Base-by-base conservation (phyloP, 225 moss, liverwort and hornwort genomes). In the Anthoceros angustus region DNA sequence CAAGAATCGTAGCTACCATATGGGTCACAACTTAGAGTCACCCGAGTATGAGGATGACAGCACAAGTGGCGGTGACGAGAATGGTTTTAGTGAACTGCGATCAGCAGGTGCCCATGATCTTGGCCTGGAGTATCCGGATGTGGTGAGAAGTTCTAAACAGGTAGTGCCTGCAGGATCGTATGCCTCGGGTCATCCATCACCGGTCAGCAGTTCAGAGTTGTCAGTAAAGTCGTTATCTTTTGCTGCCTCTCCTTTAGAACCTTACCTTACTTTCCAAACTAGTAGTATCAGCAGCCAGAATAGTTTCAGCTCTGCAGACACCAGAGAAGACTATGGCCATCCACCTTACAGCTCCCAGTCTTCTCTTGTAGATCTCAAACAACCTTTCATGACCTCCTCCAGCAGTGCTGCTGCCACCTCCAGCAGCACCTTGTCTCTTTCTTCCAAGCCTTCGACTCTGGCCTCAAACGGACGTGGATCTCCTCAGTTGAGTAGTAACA, bases 211-310 rank as follows among this genome's bases (percentile, higher is more conserved):
- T 20, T 55, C 55, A 5, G 55, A 55, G 6, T 1, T 55, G 6
- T 55, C 55, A 18, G n/a, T 15, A 7, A 7, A 55, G 18, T 55
- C 55, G 7, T 5, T 20, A 18, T 55, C 55, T 20, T 23, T 3
- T 18, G 14, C 5, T 20, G 23, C 55, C 0, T 55, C 55, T 15
- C 55, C 55, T 7, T 5, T 55, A 55, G 55, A 55, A 20, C 55
- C 55, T 15, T 55, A 55, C 4, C 55, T 55, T 55, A 23, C 55
- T 8, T 55, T 55, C 4, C 55, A 55, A 7, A 55, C 8, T 15
- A 55, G n/a, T 20, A 55, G 55, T 55, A 55, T 55, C 55, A 55
- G 55, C 55, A 55, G 55, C 55, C 55, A 55, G 12, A 55, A 55
- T 20, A 55, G 55, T 15, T 55, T 55, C 55, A 55, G 55, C 55